Percentiles rank a stretch among this genome's conserved stretches.
Evolutionary conservation across 352 stramenopile genomes (phyloP).

Genomic region (Stephanocyclus meneghinianus): DNA sequence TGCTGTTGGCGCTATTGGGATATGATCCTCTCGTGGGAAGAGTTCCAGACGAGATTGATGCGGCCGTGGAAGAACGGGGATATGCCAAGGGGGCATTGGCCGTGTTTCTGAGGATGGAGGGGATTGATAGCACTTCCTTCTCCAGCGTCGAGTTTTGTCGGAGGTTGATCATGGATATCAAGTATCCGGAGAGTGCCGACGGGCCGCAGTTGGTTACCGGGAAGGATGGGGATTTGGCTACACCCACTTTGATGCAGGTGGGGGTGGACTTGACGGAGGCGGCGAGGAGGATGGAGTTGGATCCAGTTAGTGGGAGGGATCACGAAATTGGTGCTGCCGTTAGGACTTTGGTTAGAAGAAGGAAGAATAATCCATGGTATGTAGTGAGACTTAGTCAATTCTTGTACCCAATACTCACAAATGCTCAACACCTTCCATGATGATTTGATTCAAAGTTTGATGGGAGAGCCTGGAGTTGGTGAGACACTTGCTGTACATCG

Average conservation of each 20-base stretch:
- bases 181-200: constrained; percentile 30
- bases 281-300: constrained; percentile 66
- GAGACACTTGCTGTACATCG: not conserved
- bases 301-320: constrained; percentile 74
- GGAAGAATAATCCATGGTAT: constrained; percentile 88
- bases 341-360: constrained; percentile 64
- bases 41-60: constrained; percentile 49
- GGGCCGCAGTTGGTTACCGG: constrained; percentile 48
- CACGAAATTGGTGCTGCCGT: constrained; percentile 66
- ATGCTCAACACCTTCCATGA: not conserved
- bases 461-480: constrained; percentile 85
- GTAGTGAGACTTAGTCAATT: not conserved
- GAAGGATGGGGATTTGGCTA: constrained; percentile 34
- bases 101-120: constrained; percentile 56
- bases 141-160: constrained; percentile 52
- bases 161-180: constrained; percentile 51
- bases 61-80: constrained; percentile 43
- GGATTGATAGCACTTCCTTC: constrained; percentile 51
- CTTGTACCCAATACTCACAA: not conserved
- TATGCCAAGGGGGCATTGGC: constrained; percentile 45
- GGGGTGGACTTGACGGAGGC: constrained; percentile 77
- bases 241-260: constrained; percentile 65
- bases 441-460: constrained; percentile 73
- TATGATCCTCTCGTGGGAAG: constrained; percentile 55
- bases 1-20: constrained; percentile 69